Base-by-base conservation (phyloP, 306 rosid species). In the Quercus rubra region DNA sequence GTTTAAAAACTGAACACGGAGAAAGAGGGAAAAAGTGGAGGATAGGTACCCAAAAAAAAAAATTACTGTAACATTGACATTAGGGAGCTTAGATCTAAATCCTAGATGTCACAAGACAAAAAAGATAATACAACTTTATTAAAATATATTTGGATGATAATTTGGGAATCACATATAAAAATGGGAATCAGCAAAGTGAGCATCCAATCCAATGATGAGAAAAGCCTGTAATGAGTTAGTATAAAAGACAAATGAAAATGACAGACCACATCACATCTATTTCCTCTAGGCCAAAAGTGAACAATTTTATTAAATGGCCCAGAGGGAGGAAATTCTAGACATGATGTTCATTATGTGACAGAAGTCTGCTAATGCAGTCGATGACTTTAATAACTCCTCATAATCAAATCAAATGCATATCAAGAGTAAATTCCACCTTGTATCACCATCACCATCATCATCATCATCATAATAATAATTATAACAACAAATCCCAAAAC, bases 261-360 rank as follows among this genome's bases (percentile, higher is more conserved):
- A 69, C 57, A 25, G 49, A 55, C 58, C 71, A 61, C 15, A 69
- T 41, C 43, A 28, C 31, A 19, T 10, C 3, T 3, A 70, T 54
- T 57, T 52, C 41, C 43, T 28, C 57, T 75, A 33, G 33, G 52
- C 73, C 30, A 7, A 38, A 7, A 41, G 28, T 20, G 55, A 51
- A 63, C 18, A 63, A 54, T 70, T 74, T 70, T 62, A 25, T 62
- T 68, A 49, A 75, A 79, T 27, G 67, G 51, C 59, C 70, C 7
- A 35, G 14, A 78, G 55, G 56, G 70, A 54, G 27, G 41, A 31
- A 41, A 41, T 72, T 23, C 56, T 70, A 28, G 6, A 30, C 57
- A 31, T 13, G 62, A 52, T 23, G 69, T 67, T 66, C 64, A 15
- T 68, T 58, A 49, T 27, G 18, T 14, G 63, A 71, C 15, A 76